Conservation (phyloP, 106 monocot genomes). For the Amphibolis antarctica region DNA sequence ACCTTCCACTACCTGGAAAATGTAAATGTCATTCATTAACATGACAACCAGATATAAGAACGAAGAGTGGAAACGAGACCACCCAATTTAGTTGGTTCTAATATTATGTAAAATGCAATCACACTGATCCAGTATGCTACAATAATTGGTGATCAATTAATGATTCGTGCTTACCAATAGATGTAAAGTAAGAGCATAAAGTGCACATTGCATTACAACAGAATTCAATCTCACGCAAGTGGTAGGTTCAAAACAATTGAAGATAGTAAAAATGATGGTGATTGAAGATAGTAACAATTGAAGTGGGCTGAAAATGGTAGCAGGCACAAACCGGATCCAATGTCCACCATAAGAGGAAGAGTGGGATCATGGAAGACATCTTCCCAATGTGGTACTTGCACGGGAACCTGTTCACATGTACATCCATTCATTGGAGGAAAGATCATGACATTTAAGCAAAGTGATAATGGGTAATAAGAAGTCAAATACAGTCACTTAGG, state of each 20-base stretch:
- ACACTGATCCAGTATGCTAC: no score
- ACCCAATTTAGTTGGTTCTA: no score
- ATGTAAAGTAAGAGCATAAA: no score
- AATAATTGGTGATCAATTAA: no score
- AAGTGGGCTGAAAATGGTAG: background rate
- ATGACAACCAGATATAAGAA: background rate
- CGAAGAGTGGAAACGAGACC: background rate
- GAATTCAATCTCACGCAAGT: no score
- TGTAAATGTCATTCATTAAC: slow-evolving; percentile 6
- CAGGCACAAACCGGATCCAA: slow-evolving; percentile 54
- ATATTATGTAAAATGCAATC: no score
- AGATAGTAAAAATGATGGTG: no score
- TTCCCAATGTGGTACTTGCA: slow-evolving; percentile 48
- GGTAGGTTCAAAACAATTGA: no score
- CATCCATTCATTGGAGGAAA: background rate
- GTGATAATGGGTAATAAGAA: background rate
- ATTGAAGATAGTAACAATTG: background rate
- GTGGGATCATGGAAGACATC: slow-evolving; percentile 40
- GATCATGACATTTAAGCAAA: background rate
- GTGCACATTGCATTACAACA: no score
- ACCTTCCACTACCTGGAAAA: slow-evolving; percentile 93
- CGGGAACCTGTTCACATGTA: slow-evolving; percentile 40
- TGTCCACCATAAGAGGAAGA: slow-evolving; percentile 90
- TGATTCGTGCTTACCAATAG: no score
- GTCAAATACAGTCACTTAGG: background rate